Evolutionary conservation across 768 basidiomycete genomes (phyloP).

Genomic region (Naganishia kalamii): DNA sequence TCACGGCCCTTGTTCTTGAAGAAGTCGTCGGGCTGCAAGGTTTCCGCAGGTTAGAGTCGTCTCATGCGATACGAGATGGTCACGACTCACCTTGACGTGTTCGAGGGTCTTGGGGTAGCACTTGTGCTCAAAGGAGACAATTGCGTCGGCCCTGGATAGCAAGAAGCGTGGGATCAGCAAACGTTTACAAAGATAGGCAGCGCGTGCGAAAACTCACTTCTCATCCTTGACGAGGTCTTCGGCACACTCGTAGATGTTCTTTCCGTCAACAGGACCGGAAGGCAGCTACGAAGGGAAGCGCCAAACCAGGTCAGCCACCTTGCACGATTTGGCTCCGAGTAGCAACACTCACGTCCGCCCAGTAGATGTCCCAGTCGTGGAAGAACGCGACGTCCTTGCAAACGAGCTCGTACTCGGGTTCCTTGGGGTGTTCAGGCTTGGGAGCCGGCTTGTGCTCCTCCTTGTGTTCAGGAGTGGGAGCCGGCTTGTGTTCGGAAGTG

Average conservation of each 20-base stretch:
- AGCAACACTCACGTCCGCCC: background rate
- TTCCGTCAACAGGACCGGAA: background rate
- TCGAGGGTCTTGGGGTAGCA: constrained; percentile 14
- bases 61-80: background rate
- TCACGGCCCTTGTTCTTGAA: background rate
- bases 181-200: background rate
- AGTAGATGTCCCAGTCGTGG: constrained; percentile 9
- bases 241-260: constrained; percentile 4
- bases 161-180: background rate
- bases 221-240: background rate
- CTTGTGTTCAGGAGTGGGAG: background rate
- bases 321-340: too few relatives aligned
- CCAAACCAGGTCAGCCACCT: too few relatives aligned
- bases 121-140: background rate
- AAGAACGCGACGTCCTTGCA: constrained; percentile 4
- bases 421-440: background rate
- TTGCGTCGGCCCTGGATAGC: background rate
- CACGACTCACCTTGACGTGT: background rate
- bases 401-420: constrained; percentile 4
- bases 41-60: too few relatives aligned
- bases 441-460: background rate
- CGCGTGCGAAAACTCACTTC: background rate
- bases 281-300: background rate
- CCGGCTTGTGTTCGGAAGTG: background rate
- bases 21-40: background rate